A percentile compares a stretch with the other conserved stretches of the same genome.
phyloP scores from a whole-genome alignment of 2,329 filamentous ascomycete species.

The Beauveria brongniartii region DNA sequence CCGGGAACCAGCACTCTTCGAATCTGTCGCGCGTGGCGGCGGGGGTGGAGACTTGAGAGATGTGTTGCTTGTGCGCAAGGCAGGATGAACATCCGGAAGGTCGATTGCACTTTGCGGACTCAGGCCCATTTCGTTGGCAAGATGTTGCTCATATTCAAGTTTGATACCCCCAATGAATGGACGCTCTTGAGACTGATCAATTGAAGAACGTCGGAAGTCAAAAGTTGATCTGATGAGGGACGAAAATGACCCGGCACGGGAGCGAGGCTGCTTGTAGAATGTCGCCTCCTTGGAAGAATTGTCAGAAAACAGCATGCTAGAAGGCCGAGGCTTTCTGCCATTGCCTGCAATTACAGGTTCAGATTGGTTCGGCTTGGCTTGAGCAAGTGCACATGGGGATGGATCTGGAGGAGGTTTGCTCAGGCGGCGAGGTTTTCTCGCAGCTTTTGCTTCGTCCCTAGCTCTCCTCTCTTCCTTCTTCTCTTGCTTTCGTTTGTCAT shows the following conservation, averaged over 20 bases:
- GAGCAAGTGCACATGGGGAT: conserved; percentile 13
- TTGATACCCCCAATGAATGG: conserved; percentile 35
- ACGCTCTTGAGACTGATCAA: conserved; percentile 23
- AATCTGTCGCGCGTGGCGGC: conserved; percentile 14
- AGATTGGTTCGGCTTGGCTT: conserved; percentile 13
- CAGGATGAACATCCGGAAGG: conserved; percentile 26
- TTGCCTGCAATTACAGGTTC: conserved; percentile 13
- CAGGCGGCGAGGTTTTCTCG: conserved; percentile 23
- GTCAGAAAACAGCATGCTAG: conserved; percentile 11
- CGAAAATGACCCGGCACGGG: conserved; percentile 29
- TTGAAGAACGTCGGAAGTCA: conserved; percentile 25
- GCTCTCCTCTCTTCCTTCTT: conserved; percentile 40
- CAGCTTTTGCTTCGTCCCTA: conserved; percentile 27
- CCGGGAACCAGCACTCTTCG: conserved; percentile 20
- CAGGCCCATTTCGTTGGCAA: conserved; percentile 22
- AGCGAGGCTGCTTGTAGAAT: conserved; percentile 19
- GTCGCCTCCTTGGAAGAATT: conserved; percentile 6
- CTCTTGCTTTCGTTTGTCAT: conserved; percentile 44
- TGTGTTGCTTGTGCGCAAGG: conserved; percentile 22
- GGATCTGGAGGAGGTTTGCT: conserved; percentile 25
- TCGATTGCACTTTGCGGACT: conserved; percentile 19
- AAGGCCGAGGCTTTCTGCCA: conserved; percentile 15
- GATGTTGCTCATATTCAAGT: conserved; percentile 30
- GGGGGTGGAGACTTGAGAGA: conserved; percentile 20
- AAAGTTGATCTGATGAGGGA: conserved; percentile 28